Evolutionary conservation across 805 yeast genomes (phyloP).

Genomic region (Candida ficus): DNA sequence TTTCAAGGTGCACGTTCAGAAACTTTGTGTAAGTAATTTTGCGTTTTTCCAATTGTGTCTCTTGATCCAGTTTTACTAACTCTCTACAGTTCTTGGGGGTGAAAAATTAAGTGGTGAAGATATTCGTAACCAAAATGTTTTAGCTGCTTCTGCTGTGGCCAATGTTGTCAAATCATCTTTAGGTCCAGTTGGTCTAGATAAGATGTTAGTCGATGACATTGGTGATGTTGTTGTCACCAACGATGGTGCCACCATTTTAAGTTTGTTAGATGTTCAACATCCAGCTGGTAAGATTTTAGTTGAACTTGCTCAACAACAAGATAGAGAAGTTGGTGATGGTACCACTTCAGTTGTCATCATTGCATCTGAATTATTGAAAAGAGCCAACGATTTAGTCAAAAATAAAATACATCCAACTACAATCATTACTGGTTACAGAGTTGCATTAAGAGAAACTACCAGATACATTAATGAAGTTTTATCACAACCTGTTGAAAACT

Average conservation of each 20-base stretch:
- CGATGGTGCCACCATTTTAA: slow-evolving; percentile 96
- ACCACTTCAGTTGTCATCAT: slow-evolving; percentile 96
- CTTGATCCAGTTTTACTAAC: slow-evolving; percentile 12
- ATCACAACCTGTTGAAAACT: slow-evolving; percentile 69
- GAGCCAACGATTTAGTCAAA: slow-evolving; percentile 91
- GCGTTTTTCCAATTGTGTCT: neutral
- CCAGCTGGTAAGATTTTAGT: slow-evolving; percentile 98
- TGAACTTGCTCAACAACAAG: slow-evolving; percentile 97
- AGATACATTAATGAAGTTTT: slow-evolving; percentile 78
- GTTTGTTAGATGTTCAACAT: slow-evolving; percentile 91
- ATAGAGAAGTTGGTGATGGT: slow-evolving; percentile 97
- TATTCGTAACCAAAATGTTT: slow-evolving; percentile 89
- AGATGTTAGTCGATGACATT: slow-evolving; percentile 97
- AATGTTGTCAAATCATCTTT: slow-evolving; percentile 92
- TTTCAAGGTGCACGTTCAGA: slow-evolving; percentile 83
- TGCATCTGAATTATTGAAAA: slow-evolving; percentile 85
- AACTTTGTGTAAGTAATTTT: slow-evolving; percentile 54
- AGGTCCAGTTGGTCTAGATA: slow-evolving; percentile 98
- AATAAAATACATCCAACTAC: slow-evolving; percentile 97
- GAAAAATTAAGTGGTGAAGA: slow-evolving; percentile 96
- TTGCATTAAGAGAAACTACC: slow-evolving; percentile 88
- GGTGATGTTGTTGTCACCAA: slow-evolving; percentile 98
- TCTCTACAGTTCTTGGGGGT: slow-evolving; percentile 69
- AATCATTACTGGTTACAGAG: slow-evolving; percentile 91
- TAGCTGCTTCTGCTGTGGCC: slow-evolving; percentile 98